Base-by-base conservation (phyloP, 352 stramenopile species). In the Globisporangium rhizosaccharum region DNA sequence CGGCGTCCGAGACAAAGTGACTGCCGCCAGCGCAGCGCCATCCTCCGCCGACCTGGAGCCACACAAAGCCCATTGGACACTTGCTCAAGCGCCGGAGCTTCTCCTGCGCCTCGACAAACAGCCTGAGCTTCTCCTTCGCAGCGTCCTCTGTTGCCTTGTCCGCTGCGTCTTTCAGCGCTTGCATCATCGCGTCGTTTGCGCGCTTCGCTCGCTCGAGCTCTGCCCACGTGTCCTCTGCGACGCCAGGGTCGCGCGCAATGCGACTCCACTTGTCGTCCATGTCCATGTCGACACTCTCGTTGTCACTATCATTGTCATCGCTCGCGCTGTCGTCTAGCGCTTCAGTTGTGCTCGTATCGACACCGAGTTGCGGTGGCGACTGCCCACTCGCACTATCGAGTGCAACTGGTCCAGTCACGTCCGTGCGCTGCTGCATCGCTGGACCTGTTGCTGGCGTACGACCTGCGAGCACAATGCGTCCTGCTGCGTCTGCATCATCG, bases 21-120 rank as follows among this genome's bases (percentile, higher is more conserved):
- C 66, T 77, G 12, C 88, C 88, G 28, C 72, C 88, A n/a, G 45
- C 68, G 49, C 88, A 96, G 6, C 88, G 77, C 87, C 85, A 97
- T 6, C 85, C 85, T 11, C 54, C 53, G 3, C 73, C 72, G 6
- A 64, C 56, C 30, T 89, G 75, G 26, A 68, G 67, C 86, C 88
- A 96, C 3, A 75, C 57, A 37, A 67, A 96, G 0, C 85, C 87
- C 11, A 59, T 62, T 3, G 80, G 82, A 30, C 88, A 96, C 23
- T 73, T 72, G 53, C 72, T 75, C 17, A 96, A 62, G 0, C 56
- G 71, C 28, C 75, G 80, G 11, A 96, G 72, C 44, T 82, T 82
- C 54, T 87, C 68, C 61, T 92, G 81, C 45, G 65, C 30, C 36
- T 66, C 67, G 14, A 61, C 33, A 12, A 66, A 72, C 61, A 78